Evolutionary conservation across 2,329 filamentous ascomycete species (phyloP).

Genomic region (Fusarium buharicum): DNA sequence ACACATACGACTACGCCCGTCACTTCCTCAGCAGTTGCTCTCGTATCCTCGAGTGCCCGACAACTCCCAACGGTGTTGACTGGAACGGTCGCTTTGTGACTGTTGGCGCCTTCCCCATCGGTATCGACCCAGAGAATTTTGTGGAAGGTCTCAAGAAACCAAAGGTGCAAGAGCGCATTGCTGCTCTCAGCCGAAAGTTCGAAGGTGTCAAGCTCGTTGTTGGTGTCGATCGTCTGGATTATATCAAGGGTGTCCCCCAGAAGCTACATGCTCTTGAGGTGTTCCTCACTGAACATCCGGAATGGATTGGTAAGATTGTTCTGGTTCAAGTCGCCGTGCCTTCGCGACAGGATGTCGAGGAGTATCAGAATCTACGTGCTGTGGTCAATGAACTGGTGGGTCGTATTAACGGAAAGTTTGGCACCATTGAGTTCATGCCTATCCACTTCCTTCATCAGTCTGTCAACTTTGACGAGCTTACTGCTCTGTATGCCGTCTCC

Average conservation of each 20-base stretch:
- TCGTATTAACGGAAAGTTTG: slow-evolving; percentile 95
- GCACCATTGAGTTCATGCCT: slow-evolving; percentile 97
- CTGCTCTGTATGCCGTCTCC: slow-evolving; percentile 90
- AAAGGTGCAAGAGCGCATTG: slow-evolving; percentile 88
- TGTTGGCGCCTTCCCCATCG: slow-evolving; percentile 95
- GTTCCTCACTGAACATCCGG: slow-evolving; percentile 94
- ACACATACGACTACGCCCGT: slow-evolving; percentile 98
- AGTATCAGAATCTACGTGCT: slow-evolving; percentile 95
- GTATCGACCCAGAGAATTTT: slow-evolving; percentile 97
- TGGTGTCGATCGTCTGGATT: slow-evolving; percentile 94
- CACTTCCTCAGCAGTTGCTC: slow-evolving; percentile 97
- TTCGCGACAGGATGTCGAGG: slow-evolving; percentile 93
- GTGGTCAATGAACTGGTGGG: slow-evolving; percentile 97
- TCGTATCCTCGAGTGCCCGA: slow-evolving; percentile 82
- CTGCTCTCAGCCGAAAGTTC: slow-evolving; percentile 86
- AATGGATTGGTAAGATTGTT: slow-evolving; percentile 98
- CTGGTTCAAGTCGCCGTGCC: slow-evolving; percentile 96
- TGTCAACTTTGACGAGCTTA: slow-evolving; percentile 92
- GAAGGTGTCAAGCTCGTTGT: slow-evolving; percentile 96
- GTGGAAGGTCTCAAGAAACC: slow-evolving; percentile 86
- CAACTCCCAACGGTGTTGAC: slow-evolving; percentile 92
- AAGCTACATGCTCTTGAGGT: slow-evolving; percentile 97
- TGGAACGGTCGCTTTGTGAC: slow-evolving; percentile 89
- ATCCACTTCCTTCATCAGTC: slow-evolving; percentile 99
- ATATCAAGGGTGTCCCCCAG: slow-evolving; percentile 98